These are phyloP conservation scores for Breynia disticha DNA, from an alignment of 441 rosid species.

Conservation along the genomic window DNA sequence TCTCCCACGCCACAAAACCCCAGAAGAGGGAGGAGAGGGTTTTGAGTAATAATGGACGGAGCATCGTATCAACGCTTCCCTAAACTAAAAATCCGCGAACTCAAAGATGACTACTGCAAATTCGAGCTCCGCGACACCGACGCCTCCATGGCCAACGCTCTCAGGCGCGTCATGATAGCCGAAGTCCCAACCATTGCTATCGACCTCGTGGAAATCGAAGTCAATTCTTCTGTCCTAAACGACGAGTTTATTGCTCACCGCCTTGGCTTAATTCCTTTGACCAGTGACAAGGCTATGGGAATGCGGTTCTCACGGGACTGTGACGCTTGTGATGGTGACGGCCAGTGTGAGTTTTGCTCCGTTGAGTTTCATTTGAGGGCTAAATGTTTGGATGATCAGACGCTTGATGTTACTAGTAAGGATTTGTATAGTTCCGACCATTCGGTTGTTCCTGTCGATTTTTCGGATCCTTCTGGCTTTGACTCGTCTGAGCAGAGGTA, in stretches of 20 bases:
- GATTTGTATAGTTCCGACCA: slow-evolving; percentile 80
- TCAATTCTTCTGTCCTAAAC: slow-evolving; percentile 83
- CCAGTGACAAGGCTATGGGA: slow-evolving; percentile 78
- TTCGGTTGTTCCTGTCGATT: slow-evolving; percentile 78
- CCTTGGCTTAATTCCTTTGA: slow-evolving; percentile 80
- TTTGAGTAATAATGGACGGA: slow-evolving; percentile 58
- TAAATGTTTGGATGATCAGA: slow-evolving; percentile 69
- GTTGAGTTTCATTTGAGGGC: slow-evolving; percentile 84
- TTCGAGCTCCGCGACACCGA: slow-evolving; percentile 95
- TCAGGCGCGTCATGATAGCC: slow-evolving; percentile 91
- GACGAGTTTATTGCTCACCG: slow-evolving; percentile 98
- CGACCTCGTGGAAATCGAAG: slow-evolving; percentile 90
- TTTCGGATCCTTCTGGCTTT: slow-evolving; percentile 38
- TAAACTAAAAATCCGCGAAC: slow-evolving; percentile 61
- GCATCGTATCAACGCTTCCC: slow-evolving; percentile 85
- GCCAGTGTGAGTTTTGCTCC: slow-evolving; percentile 96
- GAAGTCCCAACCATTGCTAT: slow-evolving; percentile 93
- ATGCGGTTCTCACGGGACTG: slow-evolving; percentile 97
- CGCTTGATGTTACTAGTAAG: slow-evolving; percentile 82
- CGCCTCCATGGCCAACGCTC: slow-evolving; percentile 86
- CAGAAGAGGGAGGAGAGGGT: too few relatives aligned
- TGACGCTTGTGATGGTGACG: slow-evolving; percentile 92
- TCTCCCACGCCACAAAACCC: too few relatives aligned
- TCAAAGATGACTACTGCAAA: slow-evolving; percentile 68
- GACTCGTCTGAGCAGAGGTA: slow-evolving; percentile 63